phyloP scores from a whole-genome alignment of 1,139 yeast species.

The Yamadazyma diospyri region DNA sequence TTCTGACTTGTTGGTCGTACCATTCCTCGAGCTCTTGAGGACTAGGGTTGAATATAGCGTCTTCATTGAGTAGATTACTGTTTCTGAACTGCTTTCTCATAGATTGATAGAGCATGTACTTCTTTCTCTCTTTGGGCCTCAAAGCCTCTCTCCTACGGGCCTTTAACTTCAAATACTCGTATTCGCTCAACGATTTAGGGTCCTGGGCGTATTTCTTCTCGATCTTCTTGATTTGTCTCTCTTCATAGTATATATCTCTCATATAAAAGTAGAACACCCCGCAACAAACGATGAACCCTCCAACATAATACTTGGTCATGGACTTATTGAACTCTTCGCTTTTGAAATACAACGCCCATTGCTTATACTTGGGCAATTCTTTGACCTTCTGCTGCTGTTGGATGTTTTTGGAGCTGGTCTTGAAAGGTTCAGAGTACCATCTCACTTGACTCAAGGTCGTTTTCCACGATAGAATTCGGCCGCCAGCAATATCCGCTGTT shows the following conservation, averaged over 20 bases:
- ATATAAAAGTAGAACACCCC: constrained; percentile 63
- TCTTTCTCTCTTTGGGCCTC: constrained; percentile 54
- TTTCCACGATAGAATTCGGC: background rate
- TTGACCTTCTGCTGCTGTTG: constrained; percentile 22
- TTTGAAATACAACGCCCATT: constrained; percentile 38
- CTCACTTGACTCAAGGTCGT: constrained; percentile 3
- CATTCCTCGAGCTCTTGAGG: constrained; percentile 47
- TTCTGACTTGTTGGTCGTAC: constrained; percentile 41
- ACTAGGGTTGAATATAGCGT: constrained; percentile 48
- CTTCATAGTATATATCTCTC: constrained; percentile 64
- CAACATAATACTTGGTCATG: constrained; percentile 50
- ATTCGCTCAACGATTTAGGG: constrained; percentile 49
- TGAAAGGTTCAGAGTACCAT: constrained; percentile 26
- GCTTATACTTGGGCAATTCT: constrained; percentile 34
- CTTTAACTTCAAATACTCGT: constrained; percentile 59
- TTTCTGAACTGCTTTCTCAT: constrained; percentile 52
- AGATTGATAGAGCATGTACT: constrained; percentile 49
- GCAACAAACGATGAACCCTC: constrained; percentile 52
- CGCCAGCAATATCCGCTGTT: too few relatives aligned
- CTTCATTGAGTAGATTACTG: constrained; percentile 41
- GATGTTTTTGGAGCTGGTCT: constrained; percentile 26
- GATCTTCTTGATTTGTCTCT: constrained; percentile 52
- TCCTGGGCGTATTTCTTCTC: constrained; percentile 39
- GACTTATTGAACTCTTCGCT: constrained; percentile 36
- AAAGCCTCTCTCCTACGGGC: constrained; percentile 47